Conservation (phyloP, 768 basidiomycete species). For the Asterophora parasitica region DNA sequence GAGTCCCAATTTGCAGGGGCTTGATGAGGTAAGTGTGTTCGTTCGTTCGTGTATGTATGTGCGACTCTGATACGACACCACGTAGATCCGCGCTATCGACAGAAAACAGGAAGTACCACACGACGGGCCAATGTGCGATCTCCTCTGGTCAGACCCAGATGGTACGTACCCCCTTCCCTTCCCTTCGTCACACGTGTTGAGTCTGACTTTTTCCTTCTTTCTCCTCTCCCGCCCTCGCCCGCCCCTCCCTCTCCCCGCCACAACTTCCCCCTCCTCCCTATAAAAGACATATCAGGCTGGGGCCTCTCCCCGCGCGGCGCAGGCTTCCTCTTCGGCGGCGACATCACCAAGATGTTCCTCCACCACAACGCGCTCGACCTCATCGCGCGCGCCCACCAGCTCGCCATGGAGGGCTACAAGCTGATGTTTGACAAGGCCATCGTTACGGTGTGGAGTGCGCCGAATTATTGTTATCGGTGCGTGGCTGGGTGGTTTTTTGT, state of each 20-base stretch:
- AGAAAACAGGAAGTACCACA: constrained; percentile 97
- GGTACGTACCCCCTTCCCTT: constrained; percentile 42
- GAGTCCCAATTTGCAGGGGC: constrained; percentile 78
- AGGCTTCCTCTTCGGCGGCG: constrained; percentile 90
- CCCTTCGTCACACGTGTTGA: neutral
- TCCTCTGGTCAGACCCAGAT: constrained; percentile 99
- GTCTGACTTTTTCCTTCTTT: neutral
- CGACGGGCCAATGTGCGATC: constrained; percentile 97
- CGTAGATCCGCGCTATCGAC: constrained; percentile 95
- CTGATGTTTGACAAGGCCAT: constrained; percentile 94
- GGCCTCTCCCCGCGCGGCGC: constrained; percentile 97
- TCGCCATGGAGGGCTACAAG: constrained; percentile 97
- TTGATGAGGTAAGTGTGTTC: constrained; percentile 71
- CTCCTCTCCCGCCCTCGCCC: too few species aligned
- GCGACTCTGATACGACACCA: too few species aligned
- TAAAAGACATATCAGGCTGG: constrained; percentile 86
- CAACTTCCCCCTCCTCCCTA: constrained; percentile 2
- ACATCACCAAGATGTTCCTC: constrained; percentile 85
- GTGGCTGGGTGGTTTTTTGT: constrained; percentile 24
- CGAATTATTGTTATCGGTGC: constrained; percentile 96
- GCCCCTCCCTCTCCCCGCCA: neutral
- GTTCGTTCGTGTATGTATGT: too few species aligned
- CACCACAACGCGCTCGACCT: constrained; percentile 92
- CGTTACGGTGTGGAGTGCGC: constrained; percentile 97
- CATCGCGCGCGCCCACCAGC: constrained; percentile 95